Evolutionary conservation across 306 rosid genomes (phyloP), one percentile per base, ranked within the genome.

Genomic region (Alnus rubra): DNA sequence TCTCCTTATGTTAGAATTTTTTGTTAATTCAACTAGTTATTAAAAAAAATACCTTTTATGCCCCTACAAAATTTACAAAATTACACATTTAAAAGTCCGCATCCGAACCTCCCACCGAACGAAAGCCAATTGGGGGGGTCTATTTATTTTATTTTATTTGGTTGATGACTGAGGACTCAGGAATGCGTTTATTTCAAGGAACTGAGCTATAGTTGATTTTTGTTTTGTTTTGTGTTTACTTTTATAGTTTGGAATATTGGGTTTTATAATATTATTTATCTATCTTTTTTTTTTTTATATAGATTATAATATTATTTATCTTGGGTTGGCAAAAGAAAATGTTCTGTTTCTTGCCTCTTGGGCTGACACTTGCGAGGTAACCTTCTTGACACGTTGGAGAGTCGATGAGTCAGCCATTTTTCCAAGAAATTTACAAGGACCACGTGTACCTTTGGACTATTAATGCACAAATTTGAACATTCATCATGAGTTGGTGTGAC

Each of bases 31-130:
- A 4, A 39, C 28, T 23, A 23, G 28, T 23, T 23, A 37, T 3
- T 5, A 4, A 39, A 5, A 1, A 39, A 39, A 39, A 39, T 39
- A 5, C 4, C 44, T 3, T 39, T 39, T 39, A 39, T 39, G 3
- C 44, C 44, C 44, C n/a, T n/a, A n/a, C n/a, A n/a, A n/a, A n/a
- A n/a, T n/a, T 35, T 2, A 35, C 3, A 35, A 39, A 39, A 4
- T 1, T 42, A 42, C 7, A 42, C 6, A 5, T 42, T 85, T 60
- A 77, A 80, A 85, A 85, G 91, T 85, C 91, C 71, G 75, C 82
- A 77, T 51, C 87, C 86, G 79, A 84, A 47, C 86, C 86, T 83
- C 69, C 18, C 55, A 80, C 89, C 84, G 44, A 84, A 84, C 90
- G 89, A 52, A 44, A 82, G 54, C 88, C 75, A 53, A 50, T 51